These are phyloP conservation scores for Davidsoniella eucalypti DNA, from an alignment of 2,329 filamentous ascomycete species.

Conservation along the genomic window DNA sequence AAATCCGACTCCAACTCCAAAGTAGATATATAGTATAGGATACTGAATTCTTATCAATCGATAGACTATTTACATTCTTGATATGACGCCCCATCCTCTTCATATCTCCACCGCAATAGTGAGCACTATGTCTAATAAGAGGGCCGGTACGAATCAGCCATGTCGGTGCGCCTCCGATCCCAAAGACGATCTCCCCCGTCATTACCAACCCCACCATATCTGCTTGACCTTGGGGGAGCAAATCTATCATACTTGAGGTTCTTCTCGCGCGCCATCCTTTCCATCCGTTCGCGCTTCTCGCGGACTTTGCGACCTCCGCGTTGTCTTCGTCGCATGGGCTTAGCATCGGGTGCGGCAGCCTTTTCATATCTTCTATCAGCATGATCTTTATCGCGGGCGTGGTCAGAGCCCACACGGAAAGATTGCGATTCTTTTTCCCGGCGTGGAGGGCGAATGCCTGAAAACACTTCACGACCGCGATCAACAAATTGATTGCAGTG, in stretches of 20 bases:
- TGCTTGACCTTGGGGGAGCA: neutral
- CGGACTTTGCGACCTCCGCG: slow-evolving; percentile 4
- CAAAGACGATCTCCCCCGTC: neutral
- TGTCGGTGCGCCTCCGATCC: slow-evolving; percentile 2
- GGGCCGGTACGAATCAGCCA: slow-evolving; percentile 3
- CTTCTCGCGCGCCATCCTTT: neutral
- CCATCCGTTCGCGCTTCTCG: neutral
- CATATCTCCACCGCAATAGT: too few species aligned
- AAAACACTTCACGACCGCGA: slow-evolving; percentile 52
- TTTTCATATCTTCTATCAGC: too few species aligned
- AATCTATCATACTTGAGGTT: neutral
- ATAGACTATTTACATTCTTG: too few species aligned
- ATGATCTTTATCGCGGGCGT: neutral
- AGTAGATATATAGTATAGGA: too few species aligned
- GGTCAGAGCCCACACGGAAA: slow-evolving; percentile 17
- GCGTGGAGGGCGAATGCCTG: slow-evolving; percentile 42
- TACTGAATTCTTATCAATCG: too few species aligned
- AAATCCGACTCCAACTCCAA: too few species aligned
- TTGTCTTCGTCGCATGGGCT: neutral
- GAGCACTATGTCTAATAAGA: too few species aligned
- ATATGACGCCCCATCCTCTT: too few species aligned
- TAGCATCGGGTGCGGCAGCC: neutral
- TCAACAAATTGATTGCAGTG: slow-evolving; percentile 50
- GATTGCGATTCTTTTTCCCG: slow-evolving; percentile 18
- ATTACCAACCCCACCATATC: neutral